These are phyloP conservation scores for Penicillium taxi DNA, from an alignment of 495 filamentous ascomycete genomes.

Conservation along the genomic window DNA sequence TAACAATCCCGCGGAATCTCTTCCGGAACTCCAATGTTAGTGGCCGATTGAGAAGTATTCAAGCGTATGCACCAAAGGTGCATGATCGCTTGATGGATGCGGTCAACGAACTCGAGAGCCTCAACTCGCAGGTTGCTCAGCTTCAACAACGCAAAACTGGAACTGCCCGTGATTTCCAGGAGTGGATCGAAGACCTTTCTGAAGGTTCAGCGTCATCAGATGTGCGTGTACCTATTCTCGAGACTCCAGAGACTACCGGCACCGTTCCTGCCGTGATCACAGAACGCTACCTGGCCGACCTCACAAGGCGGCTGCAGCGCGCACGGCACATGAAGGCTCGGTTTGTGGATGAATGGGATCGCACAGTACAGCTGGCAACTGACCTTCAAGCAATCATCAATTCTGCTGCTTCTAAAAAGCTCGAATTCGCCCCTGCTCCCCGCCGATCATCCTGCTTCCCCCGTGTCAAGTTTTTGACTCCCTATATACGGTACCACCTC, in stretches of 20 bases:
- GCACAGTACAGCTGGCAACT: conserved; percentile 60
- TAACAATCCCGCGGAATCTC: conserved; percentile 76
- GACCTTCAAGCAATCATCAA: conserved; percentile 77
- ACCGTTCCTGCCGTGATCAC: conserved; percentile 74
- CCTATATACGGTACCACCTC: conserved; percentile 74
- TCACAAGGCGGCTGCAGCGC: conserved; percentile 71
- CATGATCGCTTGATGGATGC: conserved; percentile 88
- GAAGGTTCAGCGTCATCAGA: conserved; percentile 66
- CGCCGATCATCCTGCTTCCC: conserved; percentile 49
- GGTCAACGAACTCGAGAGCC: conserved; percentile 65
- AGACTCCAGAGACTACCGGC: conserved; percentile 25
- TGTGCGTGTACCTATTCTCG: conserved; percentile 43
- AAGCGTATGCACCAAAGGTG: conserved; percentile 67
- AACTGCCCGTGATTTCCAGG: conserved; percentile 70
- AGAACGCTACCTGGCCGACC: conserved; percentile 82
- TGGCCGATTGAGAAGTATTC: conserved; percentile 61
- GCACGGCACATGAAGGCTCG: conserved; percentile 75
- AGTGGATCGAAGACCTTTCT: conserved; percentile 89
- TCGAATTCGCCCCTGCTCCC: conserved; percentile 60
- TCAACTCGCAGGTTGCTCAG: conserved; percentile 71
- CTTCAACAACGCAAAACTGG: conserved; percentile 75
- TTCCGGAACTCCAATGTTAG: conserved; percentile 69
- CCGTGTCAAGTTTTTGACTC: conserved; percentile 57
- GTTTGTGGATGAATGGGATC: conserved; percentile 81
- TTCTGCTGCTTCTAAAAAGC: conserved; percentile 67